phyloP scores from a whole-genome alignment of 768 basidiomycete genomes.

The Tephrocybe sp. region DNA sequence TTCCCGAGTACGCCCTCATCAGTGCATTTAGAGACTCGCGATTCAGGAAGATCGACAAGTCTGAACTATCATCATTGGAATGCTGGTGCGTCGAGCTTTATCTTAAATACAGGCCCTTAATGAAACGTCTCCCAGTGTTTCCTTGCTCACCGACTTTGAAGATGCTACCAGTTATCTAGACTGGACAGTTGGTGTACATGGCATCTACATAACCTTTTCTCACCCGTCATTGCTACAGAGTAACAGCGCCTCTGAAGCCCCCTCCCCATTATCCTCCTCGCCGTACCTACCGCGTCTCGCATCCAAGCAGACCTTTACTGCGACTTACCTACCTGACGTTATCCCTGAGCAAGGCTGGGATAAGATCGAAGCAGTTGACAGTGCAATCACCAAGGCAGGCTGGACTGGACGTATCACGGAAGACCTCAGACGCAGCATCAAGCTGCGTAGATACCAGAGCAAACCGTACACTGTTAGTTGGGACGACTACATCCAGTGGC shows the following conservation, averaged over 20 bases:
- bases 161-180: slow-evolving; percentile 81
- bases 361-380: slow-evolving; percentile 85
- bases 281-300: slow-evolving; percentile 53
- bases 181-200: slow-evolving; percentile 92
- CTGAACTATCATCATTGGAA: slow-evolving; percentile 78
- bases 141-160: slow-evolving; percentile 93
- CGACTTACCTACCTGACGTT: slow-evolving; percentile 93
- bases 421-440: slow-evolving; percentile 73
- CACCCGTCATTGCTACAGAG: slow-evolving; percentile 64
- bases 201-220: slow-evolving; percentile 86
- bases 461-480: slow-evolving; percentile 64
- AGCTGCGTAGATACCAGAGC: slow-evolving; percentile 82
- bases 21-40: slow-evolving; percentile 89
- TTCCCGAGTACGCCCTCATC: slow-evolving; percentile 88
- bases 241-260: slow-evolving; percentile 53
- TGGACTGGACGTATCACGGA: slow-evolving; percentile 84
- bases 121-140: slow-evolving; percentile 55
- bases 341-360: slow-evolving; percentile 94
- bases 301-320: slow-evolving; percentile 66
- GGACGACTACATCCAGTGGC: slow-evolving; percentile 80
- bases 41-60: slow-evolving; percentile 76
- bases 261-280: slow-evolving; percentile 73
- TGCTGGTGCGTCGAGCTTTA: slow-evolving; percentile 76
- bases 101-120: not conserved
- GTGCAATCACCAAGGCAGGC: slow-evolving; percentile 91